A percentile compares a stretch with the other conserved stretches of the same genome.
Conservation (phyloP, 2,329 filamentous ascomycete genomes). For the Calycina herbarum region DNA sequence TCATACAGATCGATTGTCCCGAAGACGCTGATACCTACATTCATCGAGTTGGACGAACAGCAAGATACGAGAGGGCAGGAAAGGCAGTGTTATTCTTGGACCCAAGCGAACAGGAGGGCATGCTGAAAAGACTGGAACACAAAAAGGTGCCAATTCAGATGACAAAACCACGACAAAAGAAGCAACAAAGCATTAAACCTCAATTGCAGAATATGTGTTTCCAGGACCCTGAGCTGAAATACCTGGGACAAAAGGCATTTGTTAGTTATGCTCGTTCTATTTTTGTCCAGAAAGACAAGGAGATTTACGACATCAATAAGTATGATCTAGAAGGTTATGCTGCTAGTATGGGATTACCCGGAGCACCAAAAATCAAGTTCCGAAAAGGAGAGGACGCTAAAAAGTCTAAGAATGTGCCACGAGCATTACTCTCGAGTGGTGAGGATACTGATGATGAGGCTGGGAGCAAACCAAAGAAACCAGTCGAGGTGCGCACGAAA, state of each 20-base stretch:
- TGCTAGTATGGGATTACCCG: slow-evolving; percentile 81
- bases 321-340: slow-evolving; percentile 86
- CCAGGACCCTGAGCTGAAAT: slow-evolving; percentile 90
- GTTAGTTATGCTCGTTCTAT: slow-evolving; percentile 85
- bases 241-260: slow-evolving; percentile 94
- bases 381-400: slow-evolving; percentile 87
- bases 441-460: slow-evolving; percentile 60
- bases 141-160: slow-evolving; percentile 88
- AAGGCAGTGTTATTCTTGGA: slow-evolving; percentile 89
- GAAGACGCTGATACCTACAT: slow-evolving; percentile 98
- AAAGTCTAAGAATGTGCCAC: slow-evolving; percentile 80
- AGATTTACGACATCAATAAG: slow-evolving; percentile 81
- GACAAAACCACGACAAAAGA: slow-evolving; percentile 85
- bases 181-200: slow-evolving; percentile 81
- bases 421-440: slow-evolving; percentile 64
- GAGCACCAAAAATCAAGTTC: slow-evolving; percentile 90
- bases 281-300: slow-evolving; percentile 86
- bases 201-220: slow-evolving; percentile 95
- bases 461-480: slow-evolving; percentile 54
- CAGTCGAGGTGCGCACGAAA: slow-evolving; percentile 81
- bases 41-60: slow-evolving; percentile 90
- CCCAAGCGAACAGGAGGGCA: slow-evolving; percentile 88
- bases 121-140: slow-evolving; percentile 79
- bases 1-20: slow-evolving; percentile 96
- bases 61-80: slow-evolving; percentile 86